phyloP scores from a whole-genome alignment of 1,139 yeast species.

The Pichia sp. region DNA sequence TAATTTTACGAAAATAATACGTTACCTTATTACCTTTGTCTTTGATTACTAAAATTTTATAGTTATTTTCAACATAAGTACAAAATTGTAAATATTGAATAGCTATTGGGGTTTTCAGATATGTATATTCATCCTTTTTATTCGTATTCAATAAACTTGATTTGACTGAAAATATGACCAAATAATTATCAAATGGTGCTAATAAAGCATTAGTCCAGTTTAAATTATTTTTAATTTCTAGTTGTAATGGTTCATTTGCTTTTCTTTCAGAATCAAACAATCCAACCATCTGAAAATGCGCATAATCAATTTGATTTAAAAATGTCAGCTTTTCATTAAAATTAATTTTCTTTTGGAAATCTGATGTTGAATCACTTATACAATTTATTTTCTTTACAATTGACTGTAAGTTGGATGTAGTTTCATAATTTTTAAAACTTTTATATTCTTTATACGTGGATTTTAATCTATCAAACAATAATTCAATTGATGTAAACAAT shows the following conservation, averaged over 20 bases:
- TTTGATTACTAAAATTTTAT: constrained; percentile 18
- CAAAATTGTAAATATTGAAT: constrained; percentile 23
- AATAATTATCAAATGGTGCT: constrained; percentile 28
- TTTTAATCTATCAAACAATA: constrained; percentile 23
- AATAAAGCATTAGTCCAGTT: constrained; percentile 21
- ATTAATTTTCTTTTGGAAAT: constrained; percentile 26
- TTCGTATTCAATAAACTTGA: constrained; percentile 12
- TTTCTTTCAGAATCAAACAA: constrained; percentile 24
- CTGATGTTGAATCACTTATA: constrained; percentile 27
- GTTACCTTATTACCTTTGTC: constrained; percentile 21
- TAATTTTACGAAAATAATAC: constrained; percentile 17
- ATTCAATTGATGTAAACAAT: constrained; percentile 26
- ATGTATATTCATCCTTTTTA: constrained; percentile 16
- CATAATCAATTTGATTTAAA: constrained; percentile 24
- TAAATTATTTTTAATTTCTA: constrained; percentile 19
- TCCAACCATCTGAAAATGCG: constrained; percentile 28
- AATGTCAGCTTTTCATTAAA: constrained; percentile 25
- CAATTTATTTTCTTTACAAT: constrained; percentile 21
- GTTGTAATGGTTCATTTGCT: constrained; percentile 22
- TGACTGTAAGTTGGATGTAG: constrained; percentile 11
- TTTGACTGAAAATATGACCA: constrained; percentile 22
- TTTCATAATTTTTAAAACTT: constrained; percentile 11
- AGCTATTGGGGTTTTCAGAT: constrained; percentile 25
- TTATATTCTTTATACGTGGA: constrained; percentile 20
- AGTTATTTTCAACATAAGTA: constrained; percentile 16